Base-by-base conservation (phyloP, 2,329 filamentous ascomycete genomes). In the Alternaria sp. region DNA sequence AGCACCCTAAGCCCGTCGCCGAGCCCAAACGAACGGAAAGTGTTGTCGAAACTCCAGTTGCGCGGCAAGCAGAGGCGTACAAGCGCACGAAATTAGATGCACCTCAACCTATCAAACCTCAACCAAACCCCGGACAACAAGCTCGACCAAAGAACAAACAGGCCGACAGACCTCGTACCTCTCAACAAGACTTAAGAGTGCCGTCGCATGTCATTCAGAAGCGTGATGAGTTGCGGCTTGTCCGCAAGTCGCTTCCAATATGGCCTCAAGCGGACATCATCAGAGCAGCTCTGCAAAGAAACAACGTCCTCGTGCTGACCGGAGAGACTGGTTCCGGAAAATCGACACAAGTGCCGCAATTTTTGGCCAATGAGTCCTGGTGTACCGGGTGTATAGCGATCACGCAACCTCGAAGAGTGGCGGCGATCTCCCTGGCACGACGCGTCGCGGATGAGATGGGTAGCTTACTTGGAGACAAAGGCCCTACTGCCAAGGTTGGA, bases 251-350 rank as follows among this genome's bases (percentile, higher is more conserved):
- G 13, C 85, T 97, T 4, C 94, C 94, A 0, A 95, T 97, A 69
- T 97, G 92, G 88, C 82, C 86, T 5, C 87, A 93, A 67, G 88
- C 88, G 51, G 83, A 89, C 32, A 86, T 90, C 25, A 96, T 97
- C 54, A 88, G 89, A 36, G 75, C 84, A 15, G 84, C 87, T 3
- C 81, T 97, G 7, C 81, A 77, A 15, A 75, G 87, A 32, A 89
- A 88, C 65, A 88, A 96, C 73, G 88, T 97, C 1, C 86, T 99
- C 55, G 85, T 99, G 0, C 83, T 99, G 13, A 91, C 96, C 3
- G 95, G 95, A 82, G 95, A 98, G 79, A 99, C 96, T 0, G 96
- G 96, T 77, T 97, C 93, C 13, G 96, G 96, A 77, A 99, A 99
- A 82, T 96, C 92, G 83, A 99, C 96, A 0, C 96, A 99, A 80